These are phyloP conservation scores for Saturnispora dispora DNA, from an alignment of 805 yeast genomes.

Conservation along the genomic window DNA sequence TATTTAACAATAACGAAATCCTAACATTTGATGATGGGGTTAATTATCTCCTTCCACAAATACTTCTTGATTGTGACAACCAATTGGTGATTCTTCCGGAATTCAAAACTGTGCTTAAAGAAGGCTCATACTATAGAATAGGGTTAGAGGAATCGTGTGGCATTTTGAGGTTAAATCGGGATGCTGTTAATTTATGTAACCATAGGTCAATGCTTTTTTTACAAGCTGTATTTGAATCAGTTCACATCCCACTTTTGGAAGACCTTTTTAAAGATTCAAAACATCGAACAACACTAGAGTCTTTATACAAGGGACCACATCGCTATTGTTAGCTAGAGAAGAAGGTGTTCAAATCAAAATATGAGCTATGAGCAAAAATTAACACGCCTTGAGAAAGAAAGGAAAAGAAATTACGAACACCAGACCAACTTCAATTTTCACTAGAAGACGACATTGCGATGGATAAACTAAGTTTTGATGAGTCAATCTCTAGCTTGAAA, in stretches of 20 bases:
- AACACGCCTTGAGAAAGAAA: not conserved
- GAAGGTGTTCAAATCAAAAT: no score
- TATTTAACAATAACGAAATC: not conserved
- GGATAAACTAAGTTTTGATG: conserved; percentile 3
- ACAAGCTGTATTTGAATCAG: conserved; percentile 2
- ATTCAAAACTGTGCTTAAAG: not conserved
- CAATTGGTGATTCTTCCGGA: conserved; percentile 7
- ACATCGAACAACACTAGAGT: not conserved
- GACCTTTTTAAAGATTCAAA: not conserved
- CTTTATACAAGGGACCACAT: not conserved
- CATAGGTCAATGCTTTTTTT: conserved; percentile 8
- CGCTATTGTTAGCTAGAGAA: not conserved
- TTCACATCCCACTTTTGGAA: not conserved
- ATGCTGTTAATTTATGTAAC: conserved; percentile 6
- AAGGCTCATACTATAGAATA: conserved; percentile 1
- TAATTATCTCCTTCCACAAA: conserved; percentile 9
- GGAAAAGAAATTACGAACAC: not conserved
- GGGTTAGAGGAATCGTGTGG: conserved; percentile 5
- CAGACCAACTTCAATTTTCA: not conserved
- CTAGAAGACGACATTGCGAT: not conserved
- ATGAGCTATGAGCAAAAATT: not conserved
- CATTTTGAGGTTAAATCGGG: conserved; percentile 7
- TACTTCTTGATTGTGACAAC: not conserved
- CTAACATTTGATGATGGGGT: not conserved
- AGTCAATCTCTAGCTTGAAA: conserved; percentile 10